Evolutionary conservation across 495 filamentous ascomycete species (phyloP).

Genomic region (Clavariopsis aquatica): DNA sequence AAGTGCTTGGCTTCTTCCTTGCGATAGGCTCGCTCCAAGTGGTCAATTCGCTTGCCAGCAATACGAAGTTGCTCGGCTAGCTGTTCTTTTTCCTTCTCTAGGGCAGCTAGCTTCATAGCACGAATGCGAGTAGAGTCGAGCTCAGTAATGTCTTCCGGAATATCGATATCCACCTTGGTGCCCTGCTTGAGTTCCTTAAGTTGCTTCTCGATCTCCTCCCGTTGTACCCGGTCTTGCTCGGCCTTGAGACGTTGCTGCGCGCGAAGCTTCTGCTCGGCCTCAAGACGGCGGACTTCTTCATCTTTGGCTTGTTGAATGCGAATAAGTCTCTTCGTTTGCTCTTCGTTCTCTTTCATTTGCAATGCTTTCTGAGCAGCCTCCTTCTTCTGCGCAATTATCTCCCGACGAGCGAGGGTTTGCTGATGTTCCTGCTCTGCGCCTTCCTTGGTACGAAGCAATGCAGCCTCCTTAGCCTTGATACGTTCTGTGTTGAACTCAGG

Average conservation of each 20-base stretch:
- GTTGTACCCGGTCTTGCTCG: slow-evolving; percentile 87
- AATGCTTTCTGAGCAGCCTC: slow-evolving; percentile 82
- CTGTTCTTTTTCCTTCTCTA: slow-evolving; percentile 96
- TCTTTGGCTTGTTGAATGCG: slow-evolving; percentile 83
- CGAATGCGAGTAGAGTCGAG: slow-evolving; percentile 87
- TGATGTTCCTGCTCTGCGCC: slow-evolving; percentile 90
- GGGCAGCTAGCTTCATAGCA: slow-evolving; percentile 88
- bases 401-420: slow-evolving; percentile 83
- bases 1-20: slow-evolving; percentile 94
- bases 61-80: slow-evolving; percentile 85
- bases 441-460: slow-evolving; percentile 74
- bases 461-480: slow-evolving; percentile 74
- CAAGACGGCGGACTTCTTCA: slow-evolving; percentile 81
- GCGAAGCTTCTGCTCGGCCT: slow-evolving; percentile 86
- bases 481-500: slow-evolving; percentile 79
- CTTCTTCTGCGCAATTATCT: slow-evolving; percentile 94
- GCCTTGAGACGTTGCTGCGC: slow-evolving; percentile 84
- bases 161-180: slow-evolving; percentile 71
- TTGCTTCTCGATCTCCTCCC: slow-evolving; percentile 93
- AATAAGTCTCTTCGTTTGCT: slow-evolving; percentile 78
- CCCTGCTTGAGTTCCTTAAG: slow-evolving; percentile 86
- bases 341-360: slow-evolving; percentile 86
- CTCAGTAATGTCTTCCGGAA: slow-evolving; percentile 74
- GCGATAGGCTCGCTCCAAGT: slow-evolving; percentile 94
- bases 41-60: slow-evolving; percentile 94